These are phyloP conservation scores for Sporisorium reilianum DNA, from an alignment of 1,284 basidiomycete species.

Conservation along the genomic window DNA sequence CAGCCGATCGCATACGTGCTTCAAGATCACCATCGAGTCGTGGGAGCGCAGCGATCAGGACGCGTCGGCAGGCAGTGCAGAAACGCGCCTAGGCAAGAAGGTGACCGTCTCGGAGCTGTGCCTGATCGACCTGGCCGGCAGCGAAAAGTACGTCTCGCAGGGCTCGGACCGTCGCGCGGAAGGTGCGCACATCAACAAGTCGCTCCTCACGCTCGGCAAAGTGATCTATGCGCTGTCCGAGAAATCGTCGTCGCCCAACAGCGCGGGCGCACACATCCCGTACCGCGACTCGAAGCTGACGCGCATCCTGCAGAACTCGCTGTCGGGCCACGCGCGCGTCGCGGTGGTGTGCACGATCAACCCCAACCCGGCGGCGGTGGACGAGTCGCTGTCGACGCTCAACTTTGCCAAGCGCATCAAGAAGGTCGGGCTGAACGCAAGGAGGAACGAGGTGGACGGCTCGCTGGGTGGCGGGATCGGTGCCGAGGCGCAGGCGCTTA, in stretches of 20 bases:
- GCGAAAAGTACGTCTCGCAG: constrained; percentile 79
- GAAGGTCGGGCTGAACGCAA: constrained; percentile 81
- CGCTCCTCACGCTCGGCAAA: constrained; percentile 68
- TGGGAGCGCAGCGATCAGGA: constrained; percentile 44
- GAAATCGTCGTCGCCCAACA: constrained; percentile 10
- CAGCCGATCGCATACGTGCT: constrained; percentile 86
- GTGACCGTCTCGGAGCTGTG: constrained; percentile 73
- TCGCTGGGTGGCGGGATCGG: constrained; percentile 30
- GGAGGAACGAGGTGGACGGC: constrained; percentile 84
- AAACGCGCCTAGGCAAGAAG: constrained; percentile 41
- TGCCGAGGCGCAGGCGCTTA: constrained; percentile 60
- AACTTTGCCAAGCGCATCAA: constrained; percentile 90
- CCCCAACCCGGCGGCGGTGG: constrained; percentile 72
- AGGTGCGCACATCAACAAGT: constrained; percentile 74
- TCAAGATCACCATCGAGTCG: constrained; percentile 72
- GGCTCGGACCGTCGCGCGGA: constrained; percentile 58
- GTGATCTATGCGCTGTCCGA: constrained; percentile 67
- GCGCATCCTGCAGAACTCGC: constrained; percentile 90
- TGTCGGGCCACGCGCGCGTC: constrained; percentile 93
- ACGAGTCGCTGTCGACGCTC: constrained; percentile 85
- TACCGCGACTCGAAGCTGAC: constrained; percentile 95
- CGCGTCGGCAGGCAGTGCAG: not conserved
- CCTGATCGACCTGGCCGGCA: constrained; percentile 95
- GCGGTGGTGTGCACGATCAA: constrained; percentile 92
- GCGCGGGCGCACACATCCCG: constrained; percentile 77